Conservation (phyloP, 2,329 filamentous ascomycete species). For the Ciborinia camelliae region DNA sequence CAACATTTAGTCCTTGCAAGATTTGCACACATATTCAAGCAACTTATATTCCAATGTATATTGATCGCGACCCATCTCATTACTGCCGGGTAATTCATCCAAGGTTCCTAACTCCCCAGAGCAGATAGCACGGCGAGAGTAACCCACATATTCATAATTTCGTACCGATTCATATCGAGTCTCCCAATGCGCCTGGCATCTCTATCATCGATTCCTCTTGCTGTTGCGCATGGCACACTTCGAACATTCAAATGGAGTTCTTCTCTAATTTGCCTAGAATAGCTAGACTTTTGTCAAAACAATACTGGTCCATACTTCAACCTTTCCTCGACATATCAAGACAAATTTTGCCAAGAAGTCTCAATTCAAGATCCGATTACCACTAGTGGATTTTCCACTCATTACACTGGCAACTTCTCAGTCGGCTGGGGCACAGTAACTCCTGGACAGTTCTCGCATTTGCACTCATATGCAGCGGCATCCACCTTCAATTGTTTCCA, state of each 20-base stretch:
- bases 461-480: conserved; percentile 25
- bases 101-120: neutral
- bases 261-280: neutral
- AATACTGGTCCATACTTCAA: neutral
- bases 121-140: neutral
- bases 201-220: neutral
- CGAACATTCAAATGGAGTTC: neutral
- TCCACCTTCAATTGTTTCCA: conserved; percentile 24
- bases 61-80: neutral
- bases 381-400: neutral
- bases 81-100: neutral
- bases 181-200: neutral
- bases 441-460: conserved; percentile 25
- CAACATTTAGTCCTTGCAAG: neutral
- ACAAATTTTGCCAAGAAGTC: no score
- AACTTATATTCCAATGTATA: neutral
- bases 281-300: neutral
- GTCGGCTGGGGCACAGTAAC: neutral
- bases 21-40: neutral
- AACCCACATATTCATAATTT: neutral
- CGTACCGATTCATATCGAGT: neutral
- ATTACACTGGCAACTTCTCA: conserved; percentile 23
- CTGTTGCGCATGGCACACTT: neutral
- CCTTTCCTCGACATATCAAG: neutral
- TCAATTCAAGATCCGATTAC: neutral